Evolutionary conservation across 345 rosid genomes (phyloP), one percentile per base, ranked within the genome.

Genomic region (Eucalyptus shirleyi): DNA sequence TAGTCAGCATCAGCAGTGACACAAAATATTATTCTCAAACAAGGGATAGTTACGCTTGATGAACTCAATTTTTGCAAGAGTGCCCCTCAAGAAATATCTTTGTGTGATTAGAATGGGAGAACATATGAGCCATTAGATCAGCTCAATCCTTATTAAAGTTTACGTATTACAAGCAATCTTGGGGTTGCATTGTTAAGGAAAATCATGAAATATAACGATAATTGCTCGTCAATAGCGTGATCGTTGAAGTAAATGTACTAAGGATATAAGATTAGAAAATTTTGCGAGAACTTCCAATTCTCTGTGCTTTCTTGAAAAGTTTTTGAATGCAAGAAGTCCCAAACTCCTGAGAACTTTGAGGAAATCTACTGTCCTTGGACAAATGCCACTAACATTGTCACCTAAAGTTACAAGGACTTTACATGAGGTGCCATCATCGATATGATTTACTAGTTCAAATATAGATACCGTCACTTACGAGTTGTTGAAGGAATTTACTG

Each of bases 231-330:
- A 3, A 24, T 59, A 26, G n/a, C 15, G 28, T 56, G 62, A 23
- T 23, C 4, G 12, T 28, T 4, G 10, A 59, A 11, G n/a, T 59
- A 59, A 59, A 59, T 26, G 6, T 59, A 26, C n/a, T 59, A 26
- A 59, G 7, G 15, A 59, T 59, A 28, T 59, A 26, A 12, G 65
- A 24, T 26, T 1, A 59, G 7, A 56, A 5, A 26, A 26, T 26
- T 2, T 60, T 60, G n/a, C 0, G n/a, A 60, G 67, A 26, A 60
- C 2, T 30, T 60, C 16, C 6, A 30, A 12, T 28, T 5, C 0
- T 26, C 3, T 60, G 30, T 26, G 32, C 6, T 28, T 11, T 60
- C 32, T 26, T 2, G 6, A 26, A 59, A 59, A 3, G 3, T 26
- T 2, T 5, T 24, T 26, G 4, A 56, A 59, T 6, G 7, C 16